phyloP scores from a whole-genome alignment of 1,284 basidiomycete genomes.

The Leccinum griseonigrum region DNA sequence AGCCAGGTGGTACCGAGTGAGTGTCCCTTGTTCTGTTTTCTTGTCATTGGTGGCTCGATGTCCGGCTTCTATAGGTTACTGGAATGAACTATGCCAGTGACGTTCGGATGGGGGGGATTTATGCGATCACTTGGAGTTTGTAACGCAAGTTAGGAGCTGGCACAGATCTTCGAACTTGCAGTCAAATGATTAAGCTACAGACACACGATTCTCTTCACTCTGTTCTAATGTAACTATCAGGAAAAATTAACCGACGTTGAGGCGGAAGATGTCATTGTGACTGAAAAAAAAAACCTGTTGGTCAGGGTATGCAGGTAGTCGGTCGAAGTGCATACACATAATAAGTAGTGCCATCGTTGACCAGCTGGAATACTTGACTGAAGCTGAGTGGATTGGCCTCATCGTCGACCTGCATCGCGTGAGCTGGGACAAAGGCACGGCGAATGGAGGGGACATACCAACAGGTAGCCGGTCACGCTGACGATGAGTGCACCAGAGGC shows the following conservation, averaged over 20 bases:
- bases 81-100: slow-evolving; percentile 21
- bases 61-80: slow-evolving; percentile 9
- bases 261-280: slow-evolving; percentile 87
- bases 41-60: neutral
- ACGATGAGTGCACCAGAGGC: slow-evolving; percentile 68
- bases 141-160: neutral
- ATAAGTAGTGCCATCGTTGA: slow-evolving; percentile 76
- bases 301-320: neutral
- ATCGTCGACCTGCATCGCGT: slow-evolving; percentile 70
- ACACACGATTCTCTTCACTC: slow-evolving; percentile 4
- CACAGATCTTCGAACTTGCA: neutral
- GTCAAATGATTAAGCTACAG: slow-evolving; percentile 15
- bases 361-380: slow-evolving; percentile 90
- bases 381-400: slow-evolving; percentile 80
- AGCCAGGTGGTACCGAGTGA: slow-evolving; percentile 14
- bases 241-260: slow-evolving; percentile 56
- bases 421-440: slow-evolving; percentile 3
- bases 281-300: slow-evolving; percentile 36
- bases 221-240: slow-evolving; percentile 1
- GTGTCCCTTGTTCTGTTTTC: neutral
- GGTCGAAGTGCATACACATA: slow-evolving; percentile 66
- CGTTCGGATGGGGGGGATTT: neutral
- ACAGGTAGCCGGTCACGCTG: slow-evolving; percentile 82
- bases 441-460: slow-evolving; percentile 46
- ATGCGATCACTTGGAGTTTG: neutral